Base-by-base conservation (phyloP, 495 filamentous ascomycete genomes). In the Wilcoxina mikolae region DNA sequence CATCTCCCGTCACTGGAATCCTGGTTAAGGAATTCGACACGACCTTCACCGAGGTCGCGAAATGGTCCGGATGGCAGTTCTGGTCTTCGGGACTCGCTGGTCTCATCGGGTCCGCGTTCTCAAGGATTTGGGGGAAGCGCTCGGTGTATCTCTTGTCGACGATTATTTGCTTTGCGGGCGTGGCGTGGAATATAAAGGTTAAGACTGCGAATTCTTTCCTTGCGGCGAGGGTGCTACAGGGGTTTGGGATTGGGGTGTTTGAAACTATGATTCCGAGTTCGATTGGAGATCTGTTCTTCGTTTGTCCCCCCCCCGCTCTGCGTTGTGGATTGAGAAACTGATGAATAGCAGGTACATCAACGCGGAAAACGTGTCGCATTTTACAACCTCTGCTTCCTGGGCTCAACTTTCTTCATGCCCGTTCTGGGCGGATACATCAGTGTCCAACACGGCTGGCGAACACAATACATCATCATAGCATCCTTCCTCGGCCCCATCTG, bases 321-420 rank as follows among this genome's bases (percentile, higher is more conserved):
- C 4, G 3, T 5, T 12, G 17, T 12, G 28, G 3, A 25, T 5
- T 18, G 3, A 1, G 17, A 22, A 27, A 39, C 50, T 27, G 56
- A 17, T 12, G 18, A 18, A 22, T 51, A 10, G 27, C 2, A 20
- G n/a, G 61, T 65, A 27, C 80, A 84, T 60, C 69, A 84, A 64
- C 72, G 80, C 23, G 80, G 77, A 0, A 79, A 77, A 18, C 73
- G 80, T 1, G 78, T 81, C 29, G 80, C 80, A 0, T 68, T 78
- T 20, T 84, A 79, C 71, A 82, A 82, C 56, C 66, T 84, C 51
- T 78, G 78, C 38, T 69, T 83, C 24, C 61, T 79, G 15, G 72
- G 73, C 33, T 71, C 69, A 10, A 73, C 73, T n/a, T 71, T 68
- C 48, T 73, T 75, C 31, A 74, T 71, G 47, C 68, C 70, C 27